phyloP scores from a whole-genome alignment of 192 early-diverging fungal species.

The Umbelopsis sp. region DNA sequence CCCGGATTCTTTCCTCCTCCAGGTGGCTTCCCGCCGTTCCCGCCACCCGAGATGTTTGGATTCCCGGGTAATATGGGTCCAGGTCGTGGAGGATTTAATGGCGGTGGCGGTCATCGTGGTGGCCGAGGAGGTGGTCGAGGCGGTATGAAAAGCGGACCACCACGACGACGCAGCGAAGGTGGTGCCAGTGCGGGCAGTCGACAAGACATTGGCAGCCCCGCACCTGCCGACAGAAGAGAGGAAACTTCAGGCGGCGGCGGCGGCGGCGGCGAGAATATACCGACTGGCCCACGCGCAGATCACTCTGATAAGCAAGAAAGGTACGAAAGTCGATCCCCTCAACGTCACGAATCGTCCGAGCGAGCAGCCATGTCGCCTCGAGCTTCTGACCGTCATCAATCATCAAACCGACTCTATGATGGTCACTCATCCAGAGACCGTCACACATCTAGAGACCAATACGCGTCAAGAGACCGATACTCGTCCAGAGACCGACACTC shows the following conservation, averaged over 20 bases:
- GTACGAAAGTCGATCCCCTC: conserved; percentile 18
- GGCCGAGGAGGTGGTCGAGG: conserved; percentile 9
- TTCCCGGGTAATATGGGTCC: conserved; percentile 19
- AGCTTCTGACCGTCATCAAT: conserved; percentile 1
- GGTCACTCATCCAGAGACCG: not conserved
- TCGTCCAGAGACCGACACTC: not conserved
- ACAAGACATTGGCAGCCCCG: not conserved
- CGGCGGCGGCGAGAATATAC: conserved; percentile 24
- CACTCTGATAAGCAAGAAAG: not conserved
- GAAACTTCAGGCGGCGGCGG: not conserved
- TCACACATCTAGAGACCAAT: not conserved
- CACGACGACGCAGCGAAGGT: conserved; percentile 10
- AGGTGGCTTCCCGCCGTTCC: conserved; percentile 22
- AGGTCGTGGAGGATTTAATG: conserved; percentile 12
- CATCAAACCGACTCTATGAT: not conserved
- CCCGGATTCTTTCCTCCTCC: conserved; percentile 14
- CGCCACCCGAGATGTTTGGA: conserved; percentile 29
- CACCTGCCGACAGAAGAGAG: not conserved
- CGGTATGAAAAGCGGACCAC: not conserved
- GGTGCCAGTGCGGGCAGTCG: not conserved
- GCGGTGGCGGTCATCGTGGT: conserved; percentile 25
- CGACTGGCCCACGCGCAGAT: conserved; percentile 33
- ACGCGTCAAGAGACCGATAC: not conserved
- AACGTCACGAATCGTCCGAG: not conserved
- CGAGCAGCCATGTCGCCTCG: not conserved